phyloP scores from a whole-genome alignment of 1,284 basidiomycete genomes.

The Ustilago tritici region DNA sequence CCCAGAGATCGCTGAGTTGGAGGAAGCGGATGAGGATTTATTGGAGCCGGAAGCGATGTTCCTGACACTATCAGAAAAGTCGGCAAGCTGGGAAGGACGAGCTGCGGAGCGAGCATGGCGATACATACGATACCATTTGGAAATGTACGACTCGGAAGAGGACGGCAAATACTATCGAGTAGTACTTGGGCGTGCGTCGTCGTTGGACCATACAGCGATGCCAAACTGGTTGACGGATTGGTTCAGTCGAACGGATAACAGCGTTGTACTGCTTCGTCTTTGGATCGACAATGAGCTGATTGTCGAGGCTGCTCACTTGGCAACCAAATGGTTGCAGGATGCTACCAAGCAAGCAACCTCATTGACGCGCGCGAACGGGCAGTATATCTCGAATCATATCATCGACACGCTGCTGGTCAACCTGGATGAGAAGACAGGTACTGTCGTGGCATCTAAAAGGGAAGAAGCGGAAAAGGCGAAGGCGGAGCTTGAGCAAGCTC shows the following conservation, averaged over 20 bases:
- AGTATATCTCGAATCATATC: slow-evolving; percentile 36
- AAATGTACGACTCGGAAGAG: slow-evolving; percentile 78
- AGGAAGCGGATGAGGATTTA: slow-evolving; percentile 55
- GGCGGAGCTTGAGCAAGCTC: slow-evolving; percentile 27
- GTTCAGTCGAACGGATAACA: slow-evolving; percentile 37
- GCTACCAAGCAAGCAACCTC: slow-evolving; percentile 14
- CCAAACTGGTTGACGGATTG: slow-evolving; percentile 43
- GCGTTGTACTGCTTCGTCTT: slow-evolving; percentile 38
- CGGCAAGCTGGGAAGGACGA: slow-evolving; percentile 82
- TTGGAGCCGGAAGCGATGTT: slow-evolving; percentile 59
- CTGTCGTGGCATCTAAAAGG: slow-evolving; percentile 23
- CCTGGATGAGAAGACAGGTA: slow-evolving; percentile 24
- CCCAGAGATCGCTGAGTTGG: slow-evolving; percentile 48
- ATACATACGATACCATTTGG: slow-evolving; percentile 83
- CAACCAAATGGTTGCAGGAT: slow-evolving; percentile 27
- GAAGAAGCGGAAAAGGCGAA: slow-evolving; percentile 19
- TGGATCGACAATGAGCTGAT: slow-evolving; percentile 38
- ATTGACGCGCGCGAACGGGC: slow-evolving; percentile 23
- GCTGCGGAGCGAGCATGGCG: slow-evolving; percentile 85
- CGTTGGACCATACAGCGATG: slow-evolving; percentile 22
- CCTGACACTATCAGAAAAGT: slow-evolving; percentile 54
- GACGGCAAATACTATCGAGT: slow-evolving; percentile 76
- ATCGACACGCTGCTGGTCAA: slow-evolving; percentile 43
- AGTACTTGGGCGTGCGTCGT: slow-evolving; percentile 68
- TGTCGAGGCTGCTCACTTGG: slow-evolving; percentile 39